Base-by-base conservation (phyloP, 352 stramenopile species). In the Phytopythium boreale region DNA sequence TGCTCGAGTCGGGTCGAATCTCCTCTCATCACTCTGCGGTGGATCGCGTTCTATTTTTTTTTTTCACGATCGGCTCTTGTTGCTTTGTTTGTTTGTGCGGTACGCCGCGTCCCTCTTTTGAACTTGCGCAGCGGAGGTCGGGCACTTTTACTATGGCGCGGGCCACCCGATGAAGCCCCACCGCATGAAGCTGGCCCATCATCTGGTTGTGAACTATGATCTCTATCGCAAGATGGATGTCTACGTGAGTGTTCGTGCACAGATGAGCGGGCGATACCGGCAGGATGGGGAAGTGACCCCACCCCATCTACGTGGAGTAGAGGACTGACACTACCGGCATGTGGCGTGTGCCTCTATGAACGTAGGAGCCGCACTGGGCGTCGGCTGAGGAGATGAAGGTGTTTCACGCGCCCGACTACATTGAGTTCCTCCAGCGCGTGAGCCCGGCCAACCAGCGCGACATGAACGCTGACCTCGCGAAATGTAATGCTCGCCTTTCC, bases 181-280 rank as follows among this genome's bases (percentile, higher is more conserved):
- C 62, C 92, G 98, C 57, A 84, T 99, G 44, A 98, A 98, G 81
- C 76, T 99, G 68, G 89, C 98, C 51, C 97, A 99, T 79, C 96
- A 99, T 70, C 84, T 99, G 4, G 90, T 99, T 43, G 80, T 99
- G n/a, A 92, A 92, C 49, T 99, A 99, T 77, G 97, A 98, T 31
- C 75, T 99, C 24, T 99, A 99, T 77, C 91, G 93, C 53, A 97
- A 99, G 77, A 99, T 99, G 96, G 97, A 99, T 66, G 97, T 99
- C 44, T 99, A 99, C 84, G 87, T 96, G 82, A 27, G 80, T 66
- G 39, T 62, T 37, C 24, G 15, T 24, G 24, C 37, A 29, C n/a
- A 14, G 50, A 56, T 4, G 24, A 37, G 50, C 17, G 34, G 17
- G 8, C 27, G 24, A 36, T n/a, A n/a, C n/a, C n/a, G 24, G 29